Base-by-base conservation (phyloP, 108 stramenopile genomes). In the Cyclotella kingstonii region DNA sequence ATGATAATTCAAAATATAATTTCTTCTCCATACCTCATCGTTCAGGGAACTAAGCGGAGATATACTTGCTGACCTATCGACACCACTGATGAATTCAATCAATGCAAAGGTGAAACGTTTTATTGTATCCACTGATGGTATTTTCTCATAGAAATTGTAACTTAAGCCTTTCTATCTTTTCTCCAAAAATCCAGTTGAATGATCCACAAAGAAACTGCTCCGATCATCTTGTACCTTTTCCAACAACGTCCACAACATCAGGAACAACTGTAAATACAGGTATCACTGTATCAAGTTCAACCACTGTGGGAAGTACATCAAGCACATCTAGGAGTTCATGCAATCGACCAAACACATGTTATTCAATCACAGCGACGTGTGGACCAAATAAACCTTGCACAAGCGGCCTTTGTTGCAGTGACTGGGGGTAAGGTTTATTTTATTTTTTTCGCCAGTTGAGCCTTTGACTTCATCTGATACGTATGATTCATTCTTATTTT, bases 31-130 rank as follows among this genome's bases (percentile, higher is more conserved):
- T n/a, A n/a, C n/a, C n/a, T 38, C 36, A 38, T 38, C 36, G 36
- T 38, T 10, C 36, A 38, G 62, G 62, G 62, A 63, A 34, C 5
- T 63, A 18, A 33, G 30, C 7, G 70, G 70, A 19, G 70, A 72
- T 41, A 40, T 72, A 17, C 36, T 72, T 39, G 29, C 48, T 41
- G 70, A 72, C 43, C 26, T 65, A n/a, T 64, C 62, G 5, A 72
- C 70, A 27, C 70, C 70, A 18, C 28, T 72, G 27, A 36, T 72
- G 12, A 63, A 72, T 36, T 47, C 63, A 12, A 18, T 63, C 4
- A 72, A 72, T 42, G 42, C 8, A 18, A 64, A 64, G 51, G 22
- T 49, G 11, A 10, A 14, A 8, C 8, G 8, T n/a, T n/a, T n/a
- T n/a, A n/a, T n/a, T n/a, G n/a, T n/a, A n/a, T n/a, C n/a, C n/a